Evolutionary conservation across 2,329 filamentous ascomycete species (phyloP).

Genomic region (Cladophialophora bantiana): DNA sequence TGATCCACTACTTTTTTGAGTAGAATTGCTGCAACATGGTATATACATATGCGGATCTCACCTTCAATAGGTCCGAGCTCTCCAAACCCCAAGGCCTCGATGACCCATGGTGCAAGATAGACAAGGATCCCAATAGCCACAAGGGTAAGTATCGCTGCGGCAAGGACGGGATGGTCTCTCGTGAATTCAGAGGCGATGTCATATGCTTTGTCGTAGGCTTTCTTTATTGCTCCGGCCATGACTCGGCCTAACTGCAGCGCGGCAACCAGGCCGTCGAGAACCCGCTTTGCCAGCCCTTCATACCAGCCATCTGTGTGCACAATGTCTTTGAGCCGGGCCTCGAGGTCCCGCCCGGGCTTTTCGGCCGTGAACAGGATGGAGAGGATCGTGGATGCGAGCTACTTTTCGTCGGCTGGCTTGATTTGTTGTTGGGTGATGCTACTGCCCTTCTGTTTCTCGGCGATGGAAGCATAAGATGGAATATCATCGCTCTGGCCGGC

Average conservation of each 20-base stretch:
- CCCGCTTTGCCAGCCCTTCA: conserved; percentile 9
- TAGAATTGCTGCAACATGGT: too few species aligned
- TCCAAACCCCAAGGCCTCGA: conserved; percentile 14
- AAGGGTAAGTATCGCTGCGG: neutral
- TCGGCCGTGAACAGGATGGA: conserved; percentile 12
- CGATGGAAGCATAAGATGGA: neutral
- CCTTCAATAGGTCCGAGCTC: neutral
- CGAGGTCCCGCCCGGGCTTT: conserved; percentile 1
- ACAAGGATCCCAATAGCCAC: conserved; percentile 8
- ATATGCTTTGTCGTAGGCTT: neutral
- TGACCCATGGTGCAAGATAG: conserved; percentile 1
- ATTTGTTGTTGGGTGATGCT: neutral
- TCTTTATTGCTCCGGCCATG: neutral
- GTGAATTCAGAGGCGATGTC: neutral
- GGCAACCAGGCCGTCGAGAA: neutral
- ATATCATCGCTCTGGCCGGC: neutral
- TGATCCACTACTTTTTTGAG: too few species aligned
- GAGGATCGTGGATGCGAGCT: conserved; percentile 1
- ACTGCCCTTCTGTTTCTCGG: neutral
- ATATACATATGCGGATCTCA: neutral
- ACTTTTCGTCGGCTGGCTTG: neutral
- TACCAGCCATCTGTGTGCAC: conserved; percentile 7
- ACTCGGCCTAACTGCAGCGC: neutral
- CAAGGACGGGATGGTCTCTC: conserved; percentile 5
- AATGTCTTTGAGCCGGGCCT: neutral